Evolutionary conservation across 2,329 filamentous ascomycete species (phyloP), one percentile per base, ranked within the genome.

Genomic region (Fusarium nematophilum): DNA sequence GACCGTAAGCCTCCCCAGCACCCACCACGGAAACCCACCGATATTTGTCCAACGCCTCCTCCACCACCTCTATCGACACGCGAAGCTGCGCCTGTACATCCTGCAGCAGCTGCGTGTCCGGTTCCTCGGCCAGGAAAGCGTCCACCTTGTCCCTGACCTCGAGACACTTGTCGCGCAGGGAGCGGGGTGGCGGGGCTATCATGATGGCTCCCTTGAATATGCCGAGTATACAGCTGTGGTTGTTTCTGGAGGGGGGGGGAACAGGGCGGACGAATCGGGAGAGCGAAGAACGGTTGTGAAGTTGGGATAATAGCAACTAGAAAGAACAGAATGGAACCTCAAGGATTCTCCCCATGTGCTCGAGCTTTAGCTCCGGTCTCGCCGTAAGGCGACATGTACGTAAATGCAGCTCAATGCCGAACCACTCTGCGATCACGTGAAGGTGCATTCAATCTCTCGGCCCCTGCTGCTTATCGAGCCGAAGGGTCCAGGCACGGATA

Each of bases 61-160:
- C 84, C 53, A 97, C 87, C 17, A 97, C 87, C 17, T 77, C 82
- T 69, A 96, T 81, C 18, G 92, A 89, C 47, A 86, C 80, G 57
- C 86, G 84, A 38, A 91, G 90, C 79, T 95, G 93, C 53, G 79
- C 76, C 77, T 97, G 93, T 23, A 93, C 86, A 50, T 80, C 81
- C 65, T 78, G 80, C 53, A 93, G 76, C 37, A 85, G 75, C 48
- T 85, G 78, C 15, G 84, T 82, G 3, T 81, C 78, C 55, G 85
- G 79, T 26, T 85, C 75, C 62, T 87, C 81, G 39, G 79, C 79
- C 50, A 96, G 80, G 70, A 96, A 93, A 18, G 81, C 79, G 42
- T 84, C 78, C 56, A 96, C 79, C 73, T 85, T 84, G 59, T 75
- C 75, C 65, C 86, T 82, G 59, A 91, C 79, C 64, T 80, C 76